A percentile compares a stretch with the other conserved stretches of the same genome.
These are phyloP conservation scores for Verticillium isaacii DNA, from an alignment of 2,329 filamentous ascomycete genomes.

Conservation along the genomic window DNA sequence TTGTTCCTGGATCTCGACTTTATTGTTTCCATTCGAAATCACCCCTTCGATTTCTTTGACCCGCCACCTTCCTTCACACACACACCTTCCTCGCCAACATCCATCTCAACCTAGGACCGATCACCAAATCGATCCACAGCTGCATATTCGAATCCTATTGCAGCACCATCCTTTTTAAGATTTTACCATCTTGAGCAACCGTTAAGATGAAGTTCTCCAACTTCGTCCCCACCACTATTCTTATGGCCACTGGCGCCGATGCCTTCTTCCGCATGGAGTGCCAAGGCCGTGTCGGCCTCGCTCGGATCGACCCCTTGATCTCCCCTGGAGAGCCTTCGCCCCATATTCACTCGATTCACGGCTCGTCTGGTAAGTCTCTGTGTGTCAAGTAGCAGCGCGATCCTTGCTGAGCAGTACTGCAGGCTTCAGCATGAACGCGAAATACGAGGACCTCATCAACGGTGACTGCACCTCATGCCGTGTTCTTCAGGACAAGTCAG, in stretches of 20 bases:
- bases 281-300: conserved; percentile 62
- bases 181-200: neutral
- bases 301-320: conserved; percentile 74
- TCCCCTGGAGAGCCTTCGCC: conserved; percentile 51
- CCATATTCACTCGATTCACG: conserved; percentile 73
- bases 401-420: neutral
- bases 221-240: neutral
- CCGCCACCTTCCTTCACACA: neutral
- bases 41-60: neutral
- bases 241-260: conserved; percentile 29
- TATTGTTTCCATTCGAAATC: neutral
- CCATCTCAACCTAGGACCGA: neutral
- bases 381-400: neutral
- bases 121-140: neutral
- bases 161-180: neutral
- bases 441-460: conserved; percentile 49
- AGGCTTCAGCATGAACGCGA: conserved; percentile 62
- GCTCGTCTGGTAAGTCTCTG: conserved; percentile 62
- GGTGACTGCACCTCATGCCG: conserved; percentile 76
- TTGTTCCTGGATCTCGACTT: neutral
- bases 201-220: neutral
- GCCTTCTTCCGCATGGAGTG: conserved; percentile 93
- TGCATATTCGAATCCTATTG: neutral
- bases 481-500: conserved; percentile 77
- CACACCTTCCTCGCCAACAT: neutral